phyloP scores from a whole-genome alignment of 768 basidiomycete species.

The Boletus huronensis region DNA sequence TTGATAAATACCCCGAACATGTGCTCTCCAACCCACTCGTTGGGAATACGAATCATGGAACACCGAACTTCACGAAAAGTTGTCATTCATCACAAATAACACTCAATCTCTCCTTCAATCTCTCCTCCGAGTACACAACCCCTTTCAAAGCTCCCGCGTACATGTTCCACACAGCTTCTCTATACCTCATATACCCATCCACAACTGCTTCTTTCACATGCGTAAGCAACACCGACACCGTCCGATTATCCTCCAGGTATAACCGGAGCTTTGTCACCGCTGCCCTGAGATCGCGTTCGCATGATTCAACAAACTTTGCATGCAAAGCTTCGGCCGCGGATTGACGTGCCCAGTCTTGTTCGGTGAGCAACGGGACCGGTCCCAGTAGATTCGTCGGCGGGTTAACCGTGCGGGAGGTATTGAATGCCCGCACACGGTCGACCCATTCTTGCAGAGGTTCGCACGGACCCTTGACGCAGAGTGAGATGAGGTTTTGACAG shows the following conservation, averaged over 20 bases:
- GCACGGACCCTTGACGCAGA: slow-evolving; percentile 56
- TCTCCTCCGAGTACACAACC: slow-evolving; percentile 33
- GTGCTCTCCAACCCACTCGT: not conserved
- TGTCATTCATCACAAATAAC: slow-evolving; percentile 32
- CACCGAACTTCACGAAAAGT: not conserved
- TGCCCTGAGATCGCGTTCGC: slow-evolving; percentile 53
- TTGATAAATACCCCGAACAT: not conserved
- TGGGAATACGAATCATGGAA: not conserved
- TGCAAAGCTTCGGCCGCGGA: slow-evolving; percentile 48
- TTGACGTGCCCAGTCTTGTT: slow-evolving; percentile 51
- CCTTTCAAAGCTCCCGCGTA: slow-evolving; percentile 36
- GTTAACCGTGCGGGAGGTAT: slow-evolving; percentile 18
- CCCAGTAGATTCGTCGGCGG: slow-evolving; percentile 17
- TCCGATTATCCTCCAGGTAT: slow-evolving; percentile 80
- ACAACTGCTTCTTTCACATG: slow-evolving; percentile 75
- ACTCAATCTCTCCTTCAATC: slow-evolving; percentile 39
- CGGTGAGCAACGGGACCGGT: slow-evolving; percentile 26
- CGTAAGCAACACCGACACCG: slow-evolving; percentile 71
- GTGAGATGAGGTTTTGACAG: slow-evolving; percentile 79
- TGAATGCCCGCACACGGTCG: slow-evolving; percentile 43
- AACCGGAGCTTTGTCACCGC: slow-evolving; percentile 58
- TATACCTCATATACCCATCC: slow-evolving; percentile 71
- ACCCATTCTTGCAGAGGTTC: slow-evolving; percentile 63
- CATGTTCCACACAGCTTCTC: slow-evolving; percentile 56
- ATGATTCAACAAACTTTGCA: slow-evolving; percentile 49